These are phyloP conservation scores for Penicillium pancosmium DNA, from an alignment of 495 filamentous ascomycete species.

Conservation along the genomic window DNA sequence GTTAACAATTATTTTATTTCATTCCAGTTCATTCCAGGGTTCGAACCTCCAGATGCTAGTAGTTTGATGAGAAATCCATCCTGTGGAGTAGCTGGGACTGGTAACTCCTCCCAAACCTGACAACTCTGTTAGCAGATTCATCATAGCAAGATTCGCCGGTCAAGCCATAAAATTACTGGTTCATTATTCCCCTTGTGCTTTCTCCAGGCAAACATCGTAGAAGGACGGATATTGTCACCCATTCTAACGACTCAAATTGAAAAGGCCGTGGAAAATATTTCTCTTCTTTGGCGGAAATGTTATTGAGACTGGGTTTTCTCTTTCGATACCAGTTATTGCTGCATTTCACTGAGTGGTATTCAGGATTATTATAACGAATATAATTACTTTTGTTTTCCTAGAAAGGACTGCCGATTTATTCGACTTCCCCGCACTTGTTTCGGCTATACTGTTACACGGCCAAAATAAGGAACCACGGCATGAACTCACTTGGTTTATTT, in stretches of 20 bases:
- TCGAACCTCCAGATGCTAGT: conserved; percentile 24
- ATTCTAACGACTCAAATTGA: neutral
- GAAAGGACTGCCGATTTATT: neutral
- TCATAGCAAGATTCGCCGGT: neutral
- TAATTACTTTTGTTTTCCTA: neutral
- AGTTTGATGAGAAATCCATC: conserved; percentile 22
- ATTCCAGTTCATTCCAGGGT: neutral
- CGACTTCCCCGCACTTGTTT: conserved; percentile 1
- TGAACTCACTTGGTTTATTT: too few relatives aligned
- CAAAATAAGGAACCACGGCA: neutral
- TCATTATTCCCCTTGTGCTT: conserved; percentile 25
- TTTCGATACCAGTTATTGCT: too few relatives aligned
- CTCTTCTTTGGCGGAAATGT: too few relatives aligned
- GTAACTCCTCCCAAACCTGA: conserved; percentile 24
- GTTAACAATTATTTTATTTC: neutral
- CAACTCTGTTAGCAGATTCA: neutral
- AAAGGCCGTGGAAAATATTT: neutral
- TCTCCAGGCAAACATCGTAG: conserved; percentile 27
- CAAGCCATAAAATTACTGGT: conserved; percentile 11
- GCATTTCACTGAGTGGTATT: neutral
- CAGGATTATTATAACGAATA: neutral
- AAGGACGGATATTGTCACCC: neutral
- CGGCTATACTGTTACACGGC: neutral
- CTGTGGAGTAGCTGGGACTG: conserved; percentile 14
- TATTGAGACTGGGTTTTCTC: too few relatives aligned